These are phyloP conservation scores for Dalbergia cultrata DNA, from an alignment of 306 rosid species.

Conservation along the genomic window DNA sequence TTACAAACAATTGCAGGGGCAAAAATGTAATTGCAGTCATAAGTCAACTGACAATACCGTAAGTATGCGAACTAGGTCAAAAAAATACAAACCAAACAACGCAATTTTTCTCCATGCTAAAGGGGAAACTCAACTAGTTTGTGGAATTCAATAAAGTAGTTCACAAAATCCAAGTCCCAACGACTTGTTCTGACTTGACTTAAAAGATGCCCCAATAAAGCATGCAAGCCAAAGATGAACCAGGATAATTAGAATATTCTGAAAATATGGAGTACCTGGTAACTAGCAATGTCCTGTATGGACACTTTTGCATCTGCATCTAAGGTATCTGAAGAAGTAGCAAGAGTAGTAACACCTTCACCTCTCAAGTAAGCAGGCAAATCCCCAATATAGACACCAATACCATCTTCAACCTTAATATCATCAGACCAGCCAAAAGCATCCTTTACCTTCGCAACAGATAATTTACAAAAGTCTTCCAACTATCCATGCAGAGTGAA, in stretches of 20 bases:
- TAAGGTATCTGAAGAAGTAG: conserved; percentile 53
- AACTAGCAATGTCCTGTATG: conserved; percentile 87
- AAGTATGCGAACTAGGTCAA: conserved; percentile 14
- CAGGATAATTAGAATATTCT: conserved; percentile 5
- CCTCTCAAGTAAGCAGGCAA: conserved; percentile 72
- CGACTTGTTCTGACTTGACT: conserved; percentile 13
- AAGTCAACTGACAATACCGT: not conserved
- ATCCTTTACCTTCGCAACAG: conserved; percentile 69
- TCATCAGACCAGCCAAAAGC: conserved; percentile 80
- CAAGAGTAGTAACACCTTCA: conserved; percentile 55
- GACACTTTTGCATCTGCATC: conserved; percentile 59
- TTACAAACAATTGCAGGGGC: conserved; percentile 32
- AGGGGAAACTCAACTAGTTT: too few relatives aligned
- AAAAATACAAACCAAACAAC: conserved; percentile 29
- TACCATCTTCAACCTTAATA: conserved; percentile 59
- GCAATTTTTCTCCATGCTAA: not conserved
- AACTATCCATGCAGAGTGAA: conserved; percentile 59
- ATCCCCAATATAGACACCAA: conserved; percentile 84
- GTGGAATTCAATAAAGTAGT: not conserved
- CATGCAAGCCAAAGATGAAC: conserved; percentile 6
- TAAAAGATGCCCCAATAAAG: conserved; percentile 18
- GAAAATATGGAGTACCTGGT: conserved; percentile 68
- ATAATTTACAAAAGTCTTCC: conserved; percentile 69
- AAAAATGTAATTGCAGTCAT: conserved; percentile 18
- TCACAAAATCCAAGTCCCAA: conserved; percentile 13